Evolutionary conservation across 163 green algal genomes (phyloP).

Genomic region (Coccomyxa subellipsoidea): DNA sequence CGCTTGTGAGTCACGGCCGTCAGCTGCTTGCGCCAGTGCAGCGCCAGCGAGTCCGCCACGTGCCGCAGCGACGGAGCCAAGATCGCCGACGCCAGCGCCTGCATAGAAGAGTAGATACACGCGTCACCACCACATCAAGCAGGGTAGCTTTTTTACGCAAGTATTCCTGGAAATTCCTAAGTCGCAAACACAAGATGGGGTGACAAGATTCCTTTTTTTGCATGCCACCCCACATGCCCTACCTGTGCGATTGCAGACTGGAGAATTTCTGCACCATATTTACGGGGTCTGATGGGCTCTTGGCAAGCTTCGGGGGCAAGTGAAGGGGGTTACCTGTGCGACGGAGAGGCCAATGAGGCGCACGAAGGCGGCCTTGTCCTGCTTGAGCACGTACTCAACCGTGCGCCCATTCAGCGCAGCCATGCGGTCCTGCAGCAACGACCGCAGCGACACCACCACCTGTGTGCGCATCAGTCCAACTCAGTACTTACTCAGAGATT

Average conservation of each 20-base stretch:
- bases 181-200: no score
- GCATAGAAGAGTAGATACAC: conserved; percentile 23
- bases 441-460: conserved; percentile 62
- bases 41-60: conserved; percentile 60
- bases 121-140: conserved; percentile 17
- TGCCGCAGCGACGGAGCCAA: conserved; percentile 67
- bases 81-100: conserved; percentile 60
- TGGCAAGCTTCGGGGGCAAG: conserved; percentile 18
- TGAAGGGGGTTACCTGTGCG: conserved; percentile 10
- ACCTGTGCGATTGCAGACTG: no score
- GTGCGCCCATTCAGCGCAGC: conserved; percentile 67
- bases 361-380: conserved; percentile 57
- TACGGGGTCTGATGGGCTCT: no score
- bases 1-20: conserved; percentile 33
- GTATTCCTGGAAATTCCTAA: no score
- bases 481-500: no score
- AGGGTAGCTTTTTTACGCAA: no score
- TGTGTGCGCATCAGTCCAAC: conserved; percentile 26
- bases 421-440: conserved; percentile 68
- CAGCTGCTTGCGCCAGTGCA: conserved; percentile 57
- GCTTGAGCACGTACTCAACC: conserved; percentile 68
- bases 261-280: no score
- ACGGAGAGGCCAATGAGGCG: conserved; percentile 46
- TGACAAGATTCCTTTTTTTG: no score
- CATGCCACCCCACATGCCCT: no score